Conservation (phyloP, 1,139 yeast species). For the Tardiomyces blankii region DNA sequence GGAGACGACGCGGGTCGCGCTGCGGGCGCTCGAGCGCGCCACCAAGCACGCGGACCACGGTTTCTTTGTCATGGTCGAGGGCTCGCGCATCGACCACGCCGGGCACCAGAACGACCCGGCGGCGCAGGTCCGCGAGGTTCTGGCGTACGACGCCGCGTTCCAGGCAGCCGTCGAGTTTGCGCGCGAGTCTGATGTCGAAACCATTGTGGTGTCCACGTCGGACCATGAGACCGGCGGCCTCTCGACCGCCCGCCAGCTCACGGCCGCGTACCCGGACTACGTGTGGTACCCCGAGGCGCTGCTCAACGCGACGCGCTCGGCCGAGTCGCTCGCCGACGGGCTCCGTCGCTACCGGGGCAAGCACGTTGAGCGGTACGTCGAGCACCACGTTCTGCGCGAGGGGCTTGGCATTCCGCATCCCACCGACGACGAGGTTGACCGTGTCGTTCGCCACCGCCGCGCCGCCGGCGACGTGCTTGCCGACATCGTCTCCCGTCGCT, state of each 20-base stretch:
- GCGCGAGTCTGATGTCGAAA: conserved; percentile 52
- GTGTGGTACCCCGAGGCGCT: conserved; percentile 71
- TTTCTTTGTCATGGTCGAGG: conserved; percentile 72
- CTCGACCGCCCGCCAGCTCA: conserved; percentile 61
- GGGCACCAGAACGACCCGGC: conserved; percentile 87
- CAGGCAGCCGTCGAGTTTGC: conserved; percentile 57
- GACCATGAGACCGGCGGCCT: conserved; percentile 93
- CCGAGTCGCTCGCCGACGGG: conserved; percentile 46
- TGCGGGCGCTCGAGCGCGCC: conserved; percentile 52
- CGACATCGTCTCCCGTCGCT: conserved; percentile 53
- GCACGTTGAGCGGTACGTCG: conserved; percentile 34
- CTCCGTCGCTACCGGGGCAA: conserved; percentile 23
- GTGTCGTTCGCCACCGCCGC: conserved; percentile 16
- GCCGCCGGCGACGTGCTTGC: conserved; percentile 37
- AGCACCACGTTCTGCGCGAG: conserved; percentile 37
- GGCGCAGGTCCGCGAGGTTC: conserved; percentile 69
- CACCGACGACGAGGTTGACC: conserved; percentile 36
- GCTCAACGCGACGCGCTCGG: conserved; percentile 54
- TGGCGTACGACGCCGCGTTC: conserved; percentile 70
- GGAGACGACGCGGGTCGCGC: conserved; percentile 61
- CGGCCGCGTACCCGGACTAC: conserved; percentile 49
- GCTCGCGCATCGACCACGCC: conserved; percentile 85
- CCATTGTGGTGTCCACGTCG: conserved; percentile 64
- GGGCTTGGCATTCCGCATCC: conserved; percentile 54
- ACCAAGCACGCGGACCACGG: conserved; percentile 63